Evolutionary conservation across 768 basidiomycete species (phyloP).

Genomic region (Mycena alexandri): DNA sequence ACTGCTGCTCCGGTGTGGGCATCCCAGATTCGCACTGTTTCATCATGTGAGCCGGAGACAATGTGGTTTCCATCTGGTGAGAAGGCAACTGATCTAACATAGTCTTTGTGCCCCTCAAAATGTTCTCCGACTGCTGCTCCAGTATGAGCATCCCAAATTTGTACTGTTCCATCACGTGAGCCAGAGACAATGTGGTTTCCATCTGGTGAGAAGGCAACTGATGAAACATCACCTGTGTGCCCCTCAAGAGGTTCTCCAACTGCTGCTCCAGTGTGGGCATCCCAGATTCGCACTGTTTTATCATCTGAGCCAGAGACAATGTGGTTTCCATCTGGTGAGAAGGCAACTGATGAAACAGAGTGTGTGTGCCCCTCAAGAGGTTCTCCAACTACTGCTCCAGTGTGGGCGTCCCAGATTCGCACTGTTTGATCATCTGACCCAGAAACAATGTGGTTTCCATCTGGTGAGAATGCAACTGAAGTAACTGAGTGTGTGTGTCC

Average conservation of each 20-base stretch:
- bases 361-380: slow-evolving; percentile 11
- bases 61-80: too few relatives aligned
- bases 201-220: slow-evolving; percentile 4
- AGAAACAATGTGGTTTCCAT: too few relatives aligned
- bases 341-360: background rate
- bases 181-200: background rate
- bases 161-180: background rate
- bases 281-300: too few relatives aligned
- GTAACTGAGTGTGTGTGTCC: too few relatives aligned
- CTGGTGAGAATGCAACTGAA: too few relatives aligned
- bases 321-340: background rate
- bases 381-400: background rate
- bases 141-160: slow-evolving; percentile 1
- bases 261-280: too few relatives aligned
- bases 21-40: too few relatives aligned
- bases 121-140: slow-evolving; percentile 2
- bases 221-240: background rate
- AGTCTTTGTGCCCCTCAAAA: too few relatives aligned
- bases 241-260: background rate
- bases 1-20: too few relatives aligned
- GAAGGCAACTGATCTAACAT: too few relatives aligned
- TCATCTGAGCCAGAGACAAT: slow-evolving; percentile 4
- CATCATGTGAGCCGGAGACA: too few relatives aligned
- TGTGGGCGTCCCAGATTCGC: slow-evolving; percentile 5
- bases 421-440: too few relatives aligned